Evolutionary conservation across 2,329 filamentous ascomycete species (phyloP), one percentile per base, ranked within the genome.

Genomic region (Cordyceps fumosorosea): DNA sequence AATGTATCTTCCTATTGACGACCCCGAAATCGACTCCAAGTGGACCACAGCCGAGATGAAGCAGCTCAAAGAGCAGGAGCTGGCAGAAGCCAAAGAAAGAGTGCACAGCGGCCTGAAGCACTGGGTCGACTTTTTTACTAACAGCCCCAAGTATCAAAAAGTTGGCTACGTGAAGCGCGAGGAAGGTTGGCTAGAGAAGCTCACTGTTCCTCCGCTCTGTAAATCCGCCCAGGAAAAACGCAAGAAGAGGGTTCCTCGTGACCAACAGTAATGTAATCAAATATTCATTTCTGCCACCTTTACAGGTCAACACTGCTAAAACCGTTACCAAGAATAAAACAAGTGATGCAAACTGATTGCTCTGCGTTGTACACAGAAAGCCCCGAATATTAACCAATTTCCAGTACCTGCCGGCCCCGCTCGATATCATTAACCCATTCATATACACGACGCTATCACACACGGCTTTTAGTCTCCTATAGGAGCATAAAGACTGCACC

Each of bases 61-160:
- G 62, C 72, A 66, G 42, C 63, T 85, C 62, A 83, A 84, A 65
- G 83, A 84, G 67, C 75, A 82, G 72, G 93, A 96, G 77, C 68
- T 81, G 56, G 79, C 81, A 58, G 77, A 81, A 56, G 93, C 93
- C 26, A 79, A 78, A 74, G 77, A 82, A 66, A 83, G 85, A 73
- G 89, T 91, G 2, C 74, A 84, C 64, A 83, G 86, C 24, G 84
- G 85, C 14, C 79, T 99, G 62, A 79, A 83, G 72, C 88, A 93
- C 74, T 98, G 93, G 95, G 86, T 89, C 64, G 80, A 83, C 57
- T 91, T 98, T 77, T 98, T 97, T 70, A 81, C 76, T 63, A 89
- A 88, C 62, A 90, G 86, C 72, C 84, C 88, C 70, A 91, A 91
- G 77, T 98, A 98, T 76, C 84, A 85, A 65, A 84, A 85, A 75